Percentiles rank a stretch among this genome's conserved stretches.
These are phyloP conservation scores for Lanmaoa rubissima DNA, from an alignment of 768 basidiomycete genomes.

Conservation along the genomic window DNA sequence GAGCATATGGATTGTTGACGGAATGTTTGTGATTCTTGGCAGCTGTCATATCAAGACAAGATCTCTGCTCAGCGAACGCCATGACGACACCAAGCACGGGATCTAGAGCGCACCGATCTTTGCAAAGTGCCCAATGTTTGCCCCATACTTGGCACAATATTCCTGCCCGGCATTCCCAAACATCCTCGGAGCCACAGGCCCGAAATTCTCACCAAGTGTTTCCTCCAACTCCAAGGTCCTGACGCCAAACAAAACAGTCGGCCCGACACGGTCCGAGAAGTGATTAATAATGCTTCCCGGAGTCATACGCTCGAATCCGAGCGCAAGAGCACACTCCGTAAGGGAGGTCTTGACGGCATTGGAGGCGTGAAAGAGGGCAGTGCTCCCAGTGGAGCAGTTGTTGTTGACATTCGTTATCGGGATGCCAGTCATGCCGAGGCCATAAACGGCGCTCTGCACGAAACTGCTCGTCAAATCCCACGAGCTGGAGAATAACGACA, in stretches of 20 bases:
- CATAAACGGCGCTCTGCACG: constrained; percentile 68
- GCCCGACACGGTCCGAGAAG: constrained; percentile 49
- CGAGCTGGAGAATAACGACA: neutral
- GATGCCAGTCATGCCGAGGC: constrained; percentile 76
- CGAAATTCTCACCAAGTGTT: constrained; percentile 53
- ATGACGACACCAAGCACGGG: neutral
- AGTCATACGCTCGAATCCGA: constrained; percentile 82
- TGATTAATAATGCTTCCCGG: constrained; percentile 68
- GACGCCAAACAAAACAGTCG: constrained; percentile 41
- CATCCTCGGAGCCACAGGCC: constrained; percentile 66
- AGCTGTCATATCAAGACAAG: constrained; percentile 37
- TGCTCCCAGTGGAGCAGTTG: constrained; percentile 78
- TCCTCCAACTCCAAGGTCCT: constrained; percentile 47
- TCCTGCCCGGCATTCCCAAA: constrained; percentile 71
- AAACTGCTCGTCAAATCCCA: neutral
- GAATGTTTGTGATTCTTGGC: constrained; percentile 82
- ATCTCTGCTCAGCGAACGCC: neutral
- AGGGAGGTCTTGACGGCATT: constrained; percentile 64
- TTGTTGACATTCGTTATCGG: constrained; percentile 85
- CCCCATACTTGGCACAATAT: constrained; percentile 70
- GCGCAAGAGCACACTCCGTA: constrained; percentile 70
- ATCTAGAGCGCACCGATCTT: constrained; percentile 57
- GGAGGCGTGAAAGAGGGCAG: constrained; percentile 70
- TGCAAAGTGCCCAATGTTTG: constrained; percentile 60
- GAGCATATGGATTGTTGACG: constrained; percentile 76